These are phyloP conservation scores for Pontederia paniculata DNA, from an alignment of 176 grass and related monocot species.

Conservation along the genomic window DNA sequence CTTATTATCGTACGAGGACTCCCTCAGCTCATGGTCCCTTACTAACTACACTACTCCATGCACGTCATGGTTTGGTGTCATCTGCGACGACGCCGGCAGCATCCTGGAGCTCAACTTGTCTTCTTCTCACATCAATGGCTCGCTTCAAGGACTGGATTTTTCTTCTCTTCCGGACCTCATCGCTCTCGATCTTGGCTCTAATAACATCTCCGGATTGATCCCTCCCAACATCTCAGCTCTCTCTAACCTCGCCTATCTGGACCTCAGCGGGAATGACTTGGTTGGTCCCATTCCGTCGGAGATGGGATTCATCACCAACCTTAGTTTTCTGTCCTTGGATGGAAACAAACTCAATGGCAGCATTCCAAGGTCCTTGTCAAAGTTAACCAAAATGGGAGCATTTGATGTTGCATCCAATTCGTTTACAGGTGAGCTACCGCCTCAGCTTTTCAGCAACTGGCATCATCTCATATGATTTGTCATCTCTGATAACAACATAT, in stretches of 20 bases:
- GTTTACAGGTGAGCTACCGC: neutral
- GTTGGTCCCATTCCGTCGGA: neutral
- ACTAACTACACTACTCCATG: slow-evolving; percentile 26
- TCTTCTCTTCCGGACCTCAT: no score
- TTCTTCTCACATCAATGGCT: slow-evolving; percentile 38
- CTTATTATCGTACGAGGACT: no score
- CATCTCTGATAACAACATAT: neutral
- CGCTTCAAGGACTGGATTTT: neutral
- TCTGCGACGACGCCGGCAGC: slow-evolving; percentile 33
- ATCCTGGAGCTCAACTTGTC: slow-evolving; percentile 34
- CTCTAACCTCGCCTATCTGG: no score
- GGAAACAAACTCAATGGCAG: neutral
- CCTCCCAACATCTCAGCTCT: no score
- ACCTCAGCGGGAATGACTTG: neutral
- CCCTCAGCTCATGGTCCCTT: slow-evolving; percentile 13
- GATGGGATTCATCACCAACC: neutral
- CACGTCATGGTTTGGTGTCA: slow-evolving; percentile 42
- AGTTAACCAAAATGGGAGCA: neutral
- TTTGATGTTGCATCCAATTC: neutral
- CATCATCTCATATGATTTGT: neutral
- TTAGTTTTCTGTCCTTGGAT: no score
- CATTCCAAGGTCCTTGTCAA: neutral
- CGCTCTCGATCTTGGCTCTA: no score
- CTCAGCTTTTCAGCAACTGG: neutral
- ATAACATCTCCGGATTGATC: no score